Base-by-base conservation (phyloP, 1,284 basidiomycete genomes). In the Austroboletus niveus region DNA sequence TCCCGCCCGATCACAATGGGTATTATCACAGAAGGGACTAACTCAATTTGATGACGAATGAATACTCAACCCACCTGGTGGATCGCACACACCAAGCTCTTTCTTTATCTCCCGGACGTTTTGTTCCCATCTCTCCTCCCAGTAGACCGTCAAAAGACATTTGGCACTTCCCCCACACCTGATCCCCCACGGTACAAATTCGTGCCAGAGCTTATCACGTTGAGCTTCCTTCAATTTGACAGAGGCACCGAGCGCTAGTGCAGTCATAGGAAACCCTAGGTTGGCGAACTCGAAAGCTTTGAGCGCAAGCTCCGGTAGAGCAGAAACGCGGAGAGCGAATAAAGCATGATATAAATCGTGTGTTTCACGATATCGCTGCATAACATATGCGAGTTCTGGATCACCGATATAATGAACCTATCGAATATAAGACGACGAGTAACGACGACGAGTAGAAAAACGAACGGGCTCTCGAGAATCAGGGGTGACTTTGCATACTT, bases 221-320 rank as follows among this genome's bases (percentile, higher is more conserved):
- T 86, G 84, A 46, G 72, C 66, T 4, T 77, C 60, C 39, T 76
- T 82, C 51, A 92, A 74, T 15, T 82, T 83, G 41, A 62, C 20
- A 14, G 69, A 69, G 5, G 68, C 60, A 9, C 59, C 64, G 14
- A 67, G 64, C 2, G 92, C 88, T 32, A 99, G 75, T 5, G 80
- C 86, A 1, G 95, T 85, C 70, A 98, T 89, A 2, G 96, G 96
- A 12, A 99, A 79, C 7, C 87, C 85, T 68, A 98, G 83, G 71
- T 99, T 98, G 22, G 92, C 83, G 59, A 94, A 89, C 71, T 99
- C 96, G 66, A 99, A 94, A 60, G 86, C 90, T 70, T 99, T 99
- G 69, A 99, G 84, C 1, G 94, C 90, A n/a, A 98, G 81, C 71
- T 99, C 97, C 50, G 90, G 38, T 20, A 35, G 34, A 35, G 34